Conservation (phyloP, 1,284 basidiomycete species). For the Cryptococcus sp. region DNA sequence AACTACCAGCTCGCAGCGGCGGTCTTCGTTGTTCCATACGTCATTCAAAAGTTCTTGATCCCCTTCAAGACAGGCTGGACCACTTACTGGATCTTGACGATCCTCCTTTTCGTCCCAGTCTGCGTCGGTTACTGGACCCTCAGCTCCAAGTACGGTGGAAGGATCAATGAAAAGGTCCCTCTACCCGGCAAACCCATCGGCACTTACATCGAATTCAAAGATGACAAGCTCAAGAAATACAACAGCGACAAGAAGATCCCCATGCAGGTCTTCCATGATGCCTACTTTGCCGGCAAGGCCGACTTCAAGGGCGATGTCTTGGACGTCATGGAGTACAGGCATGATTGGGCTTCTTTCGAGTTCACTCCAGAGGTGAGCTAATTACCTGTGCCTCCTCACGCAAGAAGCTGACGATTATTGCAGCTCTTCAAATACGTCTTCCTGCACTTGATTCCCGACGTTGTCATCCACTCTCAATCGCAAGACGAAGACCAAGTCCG, state of each 20-base stretch:
- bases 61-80: slow-evolving; percentile 68
- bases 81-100: slow-evolving; percentile 67
- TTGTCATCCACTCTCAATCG: slow-evolving; percentile 81
- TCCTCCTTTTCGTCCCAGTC: slow-evolving; percentile 73
- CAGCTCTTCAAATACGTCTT: slow-evolving; percentile 95
- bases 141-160: slow-evolving; percentile 76
- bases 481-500: slow-evolving; percentile 97
- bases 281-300: slow-evolving; percentile 94
- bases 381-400: not conserved
- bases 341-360: slow-evolving; percentile 92
- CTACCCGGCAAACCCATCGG: slow-evolving; percentile 85
- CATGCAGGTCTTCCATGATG: slow-evolving; percentile 97
- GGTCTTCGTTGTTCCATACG: slow-evolving; percentile 74
- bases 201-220: slow-evolving; percentile 89
- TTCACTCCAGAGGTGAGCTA: slow-evolving; percentile 51
- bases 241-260: slow-evolving; percentile 83
- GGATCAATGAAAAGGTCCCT: slow-evolving; percentile 82
- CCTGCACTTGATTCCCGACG: slow-evolving; percentile 83
- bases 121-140: slow-evolving; percentile 87
- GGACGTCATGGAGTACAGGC: slow-evolving; percentile 88
- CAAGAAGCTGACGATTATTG: slow-evolving; percentile 1
- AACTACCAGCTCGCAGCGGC: slow-evolving; percentile 76
- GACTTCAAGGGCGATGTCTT: slow-evolving; percentile 97
- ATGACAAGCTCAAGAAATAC: slow-evolving; percentile 79
- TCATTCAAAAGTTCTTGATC: slow-evolving; percentile 76